Evolutionary conservation across 306 rosid species (phyloP), one percentile per base, ranked within the genome.

Genomic region (Senna tora): DNA sequence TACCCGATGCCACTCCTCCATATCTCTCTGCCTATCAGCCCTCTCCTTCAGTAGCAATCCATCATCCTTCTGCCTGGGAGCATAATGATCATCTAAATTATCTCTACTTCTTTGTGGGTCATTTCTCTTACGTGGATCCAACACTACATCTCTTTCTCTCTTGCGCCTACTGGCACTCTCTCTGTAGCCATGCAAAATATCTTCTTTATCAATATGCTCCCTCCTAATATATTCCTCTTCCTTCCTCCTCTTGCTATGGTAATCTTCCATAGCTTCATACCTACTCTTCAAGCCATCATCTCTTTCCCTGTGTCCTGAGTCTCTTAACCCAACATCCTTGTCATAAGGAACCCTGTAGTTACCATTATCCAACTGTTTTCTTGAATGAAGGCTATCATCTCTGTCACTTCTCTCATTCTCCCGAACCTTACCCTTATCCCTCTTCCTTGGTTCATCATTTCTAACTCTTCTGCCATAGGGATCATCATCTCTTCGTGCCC

Each of bases 221-320:
- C 93, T 86, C 84, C 91, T 79, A 57, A 78, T 73, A 77, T 86
- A 83, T 66, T 95, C 99, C 67, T 91, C 97, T 28, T 82, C 97
- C 85, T 89, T 91, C 80, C 94, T 91, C 84, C 90, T 89, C 88
- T 95, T 95, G 79, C 81, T 81, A 75, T 87, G 92, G 80, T 82
- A 85, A 87, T 90, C 96, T 72, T 92, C 99, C 42, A 78, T 67
- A 64, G 76, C 72, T 70, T 91, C 99, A 36, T 86, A 86, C 84
- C 95, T 86, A 77, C 81, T 80, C 84, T 84, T 91, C 84, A 88
- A 64, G 82, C 87, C 80, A 51, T 88, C 92, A 57, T 89, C 96
- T 77, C 92, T 89, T 83, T 88, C 99, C 90, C 96, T 88, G 38
- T 86, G 89, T 68, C 91, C 87, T 55, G 91, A 80, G 72, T 87